Conservation (phyloP, 331 rosid genomes). For the Acacia pycnantha region DNA sequence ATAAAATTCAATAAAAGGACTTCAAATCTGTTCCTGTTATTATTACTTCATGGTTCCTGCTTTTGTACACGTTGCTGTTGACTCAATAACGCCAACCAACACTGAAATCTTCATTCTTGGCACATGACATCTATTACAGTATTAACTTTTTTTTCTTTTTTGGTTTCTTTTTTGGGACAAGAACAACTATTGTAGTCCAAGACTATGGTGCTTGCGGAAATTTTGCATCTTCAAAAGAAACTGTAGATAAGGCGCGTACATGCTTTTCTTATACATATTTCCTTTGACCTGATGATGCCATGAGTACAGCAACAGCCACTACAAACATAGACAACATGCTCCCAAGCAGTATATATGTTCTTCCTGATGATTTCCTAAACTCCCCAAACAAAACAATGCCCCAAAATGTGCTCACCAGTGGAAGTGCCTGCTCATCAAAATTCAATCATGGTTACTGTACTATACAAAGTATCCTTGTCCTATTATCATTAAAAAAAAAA, state of each 20-base stretch:
- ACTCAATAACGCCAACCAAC: not conserved
- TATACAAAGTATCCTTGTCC: not conserved
- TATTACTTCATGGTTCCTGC: not conserved
- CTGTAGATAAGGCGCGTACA: not conserved
- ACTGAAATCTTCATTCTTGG: not conserved
- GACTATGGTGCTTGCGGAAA: not conserved
- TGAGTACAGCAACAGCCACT: slow-evolving; percentile 76
- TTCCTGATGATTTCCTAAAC: slow-evolving; percentile 69
- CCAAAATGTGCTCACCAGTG: slow-evolving; percentile 95
- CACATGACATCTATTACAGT: not conserved
- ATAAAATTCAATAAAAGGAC: not conserved
- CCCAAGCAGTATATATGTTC: slow-evolving; percentile 41
- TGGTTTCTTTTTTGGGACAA: not conserved
- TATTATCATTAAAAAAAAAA: not conserved
- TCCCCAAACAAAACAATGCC: slow-evolving; percentile 85
- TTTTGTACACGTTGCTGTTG: not conserved
- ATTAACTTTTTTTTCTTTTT: not conserved
- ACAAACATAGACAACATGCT: slow-evolving; percentile 79
- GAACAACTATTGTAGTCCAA: not conserved
- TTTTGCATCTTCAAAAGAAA: slow-evolving; percentile 1
- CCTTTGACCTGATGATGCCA: slow-evolving; percentile 81
- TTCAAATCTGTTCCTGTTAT: not conserved
- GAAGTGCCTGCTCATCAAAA: slow-evolving; percentile 73
- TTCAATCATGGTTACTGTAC: not conserved
- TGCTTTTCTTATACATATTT: slow-evolving; percentile 12